Percentiles rank a stretch among this genome's conserved stretches.
Evolutionary conservation across 208 protist genomes (phyloP).

Genomic region (Leptomonas pyrrhocoris): DNA sequence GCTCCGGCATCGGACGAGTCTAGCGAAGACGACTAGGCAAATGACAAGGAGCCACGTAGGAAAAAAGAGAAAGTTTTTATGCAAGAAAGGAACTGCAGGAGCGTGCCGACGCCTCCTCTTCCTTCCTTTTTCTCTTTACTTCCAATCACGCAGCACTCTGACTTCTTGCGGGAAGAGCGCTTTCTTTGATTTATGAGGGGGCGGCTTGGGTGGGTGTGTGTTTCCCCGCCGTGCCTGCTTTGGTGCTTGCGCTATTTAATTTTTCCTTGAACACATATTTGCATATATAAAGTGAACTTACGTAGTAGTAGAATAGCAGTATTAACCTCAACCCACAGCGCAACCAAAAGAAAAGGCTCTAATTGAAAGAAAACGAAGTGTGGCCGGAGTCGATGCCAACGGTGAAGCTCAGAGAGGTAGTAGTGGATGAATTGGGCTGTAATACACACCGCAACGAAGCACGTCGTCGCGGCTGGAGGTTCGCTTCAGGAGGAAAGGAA

Average conservation of each 20-base stretch:
- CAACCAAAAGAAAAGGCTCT: slow-evolving; percentile 22
- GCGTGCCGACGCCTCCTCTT: not conserved
- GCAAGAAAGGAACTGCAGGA: not conserved
- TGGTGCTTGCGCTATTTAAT: not conserved
- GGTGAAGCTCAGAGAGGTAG: too few relatives aligned
- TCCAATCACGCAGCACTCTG: not conserved
- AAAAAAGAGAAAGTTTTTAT: not conserved
- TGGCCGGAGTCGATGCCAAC: not conserved
- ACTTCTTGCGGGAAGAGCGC: not conserved
- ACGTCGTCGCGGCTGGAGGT: too few relatives aligned
- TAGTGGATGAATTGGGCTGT: too few relatives aligned
- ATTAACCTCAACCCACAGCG: slow-evolving; percentile 8
- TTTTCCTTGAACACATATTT: not conserved
- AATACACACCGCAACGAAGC: too few relatives aligned
- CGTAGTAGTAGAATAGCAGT: slow-evolving; percentile 21
- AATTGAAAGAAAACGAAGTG: not conserved
- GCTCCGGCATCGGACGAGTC: slow-evolving; percentile 5
- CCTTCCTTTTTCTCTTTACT: not conserved
- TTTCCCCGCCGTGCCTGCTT: not conserved
- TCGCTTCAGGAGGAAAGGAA: too few relatives aligned
- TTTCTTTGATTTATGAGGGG: not conserved
- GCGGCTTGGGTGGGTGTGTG: not conserved
- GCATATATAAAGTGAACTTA: slow-evolving; percentile 1
- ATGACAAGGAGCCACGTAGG: slow-evolving; percentile 6
- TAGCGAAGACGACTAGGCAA: slow-evolving; percentile 19